Conservation (phyloP, 352 stramenopile genomes). For the Aphanomyces stellatus region DNA sequence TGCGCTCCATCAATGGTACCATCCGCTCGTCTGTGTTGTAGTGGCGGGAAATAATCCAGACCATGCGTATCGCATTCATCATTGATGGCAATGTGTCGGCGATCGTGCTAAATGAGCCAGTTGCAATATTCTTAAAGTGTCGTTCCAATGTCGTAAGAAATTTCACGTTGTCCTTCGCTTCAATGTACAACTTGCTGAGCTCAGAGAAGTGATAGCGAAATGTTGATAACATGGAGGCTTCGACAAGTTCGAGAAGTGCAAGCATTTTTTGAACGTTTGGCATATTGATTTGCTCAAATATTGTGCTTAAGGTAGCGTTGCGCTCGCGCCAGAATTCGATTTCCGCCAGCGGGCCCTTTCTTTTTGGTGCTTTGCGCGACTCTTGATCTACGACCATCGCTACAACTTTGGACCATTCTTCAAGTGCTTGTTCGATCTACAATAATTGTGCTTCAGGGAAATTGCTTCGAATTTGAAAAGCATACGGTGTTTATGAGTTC, state of each 20-base stretch:
- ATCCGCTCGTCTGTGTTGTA: slow-evolving; percentile 98
- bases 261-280: slow-evolving; percentile 94
- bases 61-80: slow-evolving; percentile 96
- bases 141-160: slow-evolving; percentile 94
- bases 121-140: slow-evolving; percentile 93
- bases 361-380: slow-evolving; percentile 72
- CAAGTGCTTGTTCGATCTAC: slow-evolving; percentile 82
- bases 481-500: slow-evolving; percentile 62
- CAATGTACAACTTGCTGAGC: slow-evolving; percentile 91
- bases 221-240: slow-evolving; percentile 83
- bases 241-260: slow-evolving; percentile 86
- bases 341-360: slow-evolving; percentile 87
- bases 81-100: slow-evolving; percentile 91
- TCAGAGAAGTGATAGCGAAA: slow-evolving; percentile 94
- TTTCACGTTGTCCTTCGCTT: slow-evolving; percentile 96
- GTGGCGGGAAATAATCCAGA: slow-evolving; percentile 96
- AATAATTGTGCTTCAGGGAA: slow-evolving; percentile 23
- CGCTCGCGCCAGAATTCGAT: slow-evolving; percentile 95
- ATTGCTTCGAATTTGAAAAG: not conserved
- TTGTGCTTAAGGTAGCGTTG: slow-evolving; percentile 89
- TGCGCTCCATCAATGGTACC: slow-evolving; percentile 93
- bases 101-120: slow-evolving; percentile 86
- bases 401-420: slow-evolving; percentile 91
- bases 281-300: slow-evolving; percentile 96
- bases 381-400: slow-evolving; percentile 87